phyloP scores from a whole-genome alignment of 192 early-diverging fungal genomes.

The Pilobolus umbonatus region DNA sequence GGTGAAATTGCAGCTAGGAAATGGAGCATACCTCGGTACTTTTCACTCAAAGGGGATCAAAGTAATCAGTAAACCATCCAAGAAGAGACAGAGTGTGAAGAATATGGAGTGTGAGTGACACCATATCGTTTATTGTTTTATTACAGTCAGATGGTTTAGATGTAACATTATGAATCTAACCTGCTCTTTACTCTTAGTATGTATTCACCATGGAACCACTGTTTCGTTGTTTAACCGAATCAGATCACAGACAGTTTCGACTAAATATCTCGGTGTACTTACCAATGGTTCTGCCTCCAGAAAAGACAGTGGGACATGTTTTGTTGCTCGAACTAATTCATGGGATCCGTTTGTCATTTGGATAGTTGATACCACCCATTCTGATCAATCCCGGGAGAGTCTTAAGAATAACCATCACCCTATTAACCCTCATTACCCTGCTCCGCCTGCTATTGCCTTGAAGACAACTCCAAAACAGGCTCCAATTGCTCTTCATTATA shows the following conservation, averaged over 20 bases:
- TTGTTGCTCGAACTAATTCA: slow-evolving; percentile 65
- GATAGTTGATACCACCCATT: slow-evolving; percentile 64
- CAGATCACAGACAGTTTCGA: slow-evolving; percentile 85
- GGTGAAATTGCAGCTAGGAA: slow-evolving; percentile 65
- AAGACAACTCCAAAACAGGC: slow-evolving; percentile 48
- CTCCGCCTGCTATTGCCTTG: slow-evolving; percentile 43
- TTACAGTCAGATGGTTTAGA: neutral
- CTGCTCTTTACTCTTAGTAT: slow-evolving; percentile 35
- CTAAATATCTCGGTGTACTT: slow-evolving; percentile 74
- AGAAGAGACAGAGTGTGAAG: slow-evolving; percentile 81
- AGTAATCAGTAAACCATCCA: slow-evolving; percentile 89
- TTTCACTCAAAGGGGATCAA: slow-evolving; percentile 78
- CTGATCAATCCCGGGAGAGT: neutral
- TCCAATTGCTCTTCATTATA: slow-evolving; percentile 77
- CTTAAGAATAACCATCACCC: slow-evolving; percentile 11
- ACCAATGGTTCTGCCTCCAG: slow-evolving; percentile 16
- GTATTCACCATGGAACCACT: slow-evolving; percentile 82
- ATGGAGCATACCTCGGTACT: slow-evolving; percentile 55
- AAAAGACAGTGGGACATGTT: slow-evolving; percentile 53
- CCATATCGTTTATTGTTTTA: neutral
- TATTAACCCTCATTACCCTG: slow-evolving; percentile 9
- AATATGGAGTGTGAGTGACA: slow-evolving; percentile 60
- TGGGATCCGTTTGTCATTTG: slow-evolving; percentile 91
- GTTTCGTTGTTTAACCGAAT: slow-evolving; percentile 88
- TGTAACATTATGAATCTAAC: slow-evolving; percentile 1